Percentiles rank a stretch among this genome's conserved stretches.
Conservation (phyloP, 108 stramenopile species). For the Cyclotella distinguenda region DNA sequence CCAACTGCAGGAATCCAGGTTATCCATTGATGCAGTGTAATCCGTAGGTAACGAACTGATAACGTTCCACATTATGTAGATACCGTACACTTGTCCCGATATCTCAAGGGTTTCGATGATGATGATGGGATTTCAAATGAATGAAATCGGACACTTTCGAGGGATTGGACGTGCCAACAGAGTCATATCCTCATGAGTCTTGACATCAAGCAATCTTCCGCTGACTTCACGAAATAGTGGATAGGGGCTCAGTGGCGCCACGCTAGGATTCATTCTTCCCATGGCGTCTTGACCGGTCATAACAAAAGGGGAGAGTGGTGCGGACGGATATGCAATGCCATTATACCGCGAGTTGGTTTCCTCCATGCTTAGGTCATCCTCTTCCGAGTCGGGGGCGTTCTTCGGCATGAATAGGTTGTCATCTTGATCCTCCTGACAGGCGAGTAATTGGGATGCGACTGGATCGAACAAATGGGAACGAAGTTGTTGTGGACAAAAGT, state of each 20-base stretch:
- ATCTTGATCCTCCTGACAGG: background rate
- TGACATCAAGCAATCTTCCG: slow-evolving; percentile 27
- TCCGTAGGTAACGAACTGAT: no score
- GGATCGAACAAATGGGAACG: slow-evolving; percentile 25
- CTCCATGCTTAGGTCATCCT: no score
- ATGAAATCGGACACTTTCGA: slow-evolving; percentile 4
- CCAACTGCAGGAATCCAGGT: no score
- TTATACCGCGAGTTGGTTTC: no score
- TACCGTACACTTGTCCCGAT: no score
- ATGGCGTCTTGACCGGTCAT: background rate
- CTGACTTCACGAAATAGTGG: slow-evolving; percentile 27
- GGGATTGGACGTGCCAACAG: slow-evolving; percentile 29
- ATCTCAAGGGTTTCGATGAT: no score
- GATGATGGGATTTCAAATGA: no score
- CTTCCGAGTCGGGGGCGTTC: no score
- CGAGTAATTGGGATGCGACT: slow-evolving; percentile 26
- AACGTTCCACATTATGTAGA: no score
- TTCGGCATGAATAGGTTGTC: no score
- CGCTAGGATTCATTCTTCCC: background rate
- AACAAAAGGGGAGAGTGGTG: background rate
- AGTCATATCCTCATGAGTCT: slow-evolving; percentile 31
- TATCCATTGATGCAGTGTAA: no score
- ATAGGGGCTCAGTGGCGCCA: slow-evolving; percentile 5
- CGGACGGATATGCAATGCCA: no score
- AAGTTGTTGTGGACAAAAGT: slow-evolving; percentile 9